These are phyloP conservation scores for Kalmanozyma brasiliensis DNA, from an alignment of 1,284 basidiomycete species.

Conservation along the genomic window DNA sequence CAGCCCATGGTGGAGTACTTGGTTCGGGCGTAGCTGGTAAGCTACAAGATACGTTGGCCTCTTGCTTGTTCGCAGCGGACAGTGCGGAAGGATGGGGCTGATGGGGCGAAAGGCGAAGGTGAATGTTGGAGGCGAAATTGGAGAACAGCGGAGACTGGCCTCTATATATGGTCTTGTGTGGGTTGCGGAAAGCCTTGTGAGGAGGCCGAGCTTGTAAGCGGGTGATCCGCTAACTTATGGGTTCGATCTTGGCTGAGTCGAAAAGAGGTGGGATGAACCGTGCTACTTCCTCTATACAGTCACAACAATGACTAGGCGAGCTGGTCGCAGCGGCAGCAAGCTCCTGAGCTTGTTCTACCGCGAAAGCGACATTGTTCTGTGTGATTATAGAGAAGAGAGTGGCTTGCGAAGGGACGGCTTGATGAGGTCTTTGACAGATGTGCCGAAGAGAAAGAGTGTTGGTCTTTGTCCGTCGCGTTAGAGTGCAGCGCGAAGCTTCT, in stretches of 20 bases:
- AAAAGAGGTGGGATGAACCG: neutral
- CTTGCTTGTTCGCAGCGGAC: too few species aligned
- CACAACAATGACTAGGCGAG: too few species aligned
- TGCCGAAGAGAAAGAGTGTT: conserved; percentile 15
- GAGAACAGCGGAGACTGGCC: too few species aligned
- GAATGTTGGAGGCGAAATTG: too few species aligned
- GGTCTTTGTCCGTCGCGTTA: conserved; percentile 20
- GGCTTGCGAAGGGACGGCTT: neutral
- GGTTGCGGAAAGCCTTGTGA: too few species aligned
- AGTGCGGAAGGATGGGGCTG: too few species aligned
- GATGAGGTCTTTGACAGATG: conserved; percentile 30
- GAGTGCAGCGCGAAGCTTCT: conserved; percentile 2
- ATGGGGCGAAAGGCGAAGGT: too few species aligned
- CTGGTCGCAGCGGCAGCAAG: too few species aligned
- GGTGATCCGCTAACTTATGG: neutral
- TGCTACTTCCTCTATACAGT: too few species aligned
- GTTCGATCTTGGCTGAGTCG: neutral
- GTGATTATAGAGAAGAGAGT: conserved; percentile 3
- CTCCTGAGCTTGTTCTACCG: neutral
- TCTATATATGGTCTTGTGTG: too few species aligned
- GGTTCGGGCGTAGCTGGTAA: too few species aligned
- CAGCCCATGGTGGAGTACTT: conserved; percentile 30
- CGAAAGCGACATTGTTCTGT: neutral
- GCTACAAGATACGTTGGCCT: too few species aligned
- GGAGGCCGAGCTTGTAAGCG: neutral